A percentile compares a stretch with the other conserved stretches of the same genome.
Conservation (phyloP, 225 moss, liverwort and hornwort genomes). For the Antitrichia curtipendula region DNA sequence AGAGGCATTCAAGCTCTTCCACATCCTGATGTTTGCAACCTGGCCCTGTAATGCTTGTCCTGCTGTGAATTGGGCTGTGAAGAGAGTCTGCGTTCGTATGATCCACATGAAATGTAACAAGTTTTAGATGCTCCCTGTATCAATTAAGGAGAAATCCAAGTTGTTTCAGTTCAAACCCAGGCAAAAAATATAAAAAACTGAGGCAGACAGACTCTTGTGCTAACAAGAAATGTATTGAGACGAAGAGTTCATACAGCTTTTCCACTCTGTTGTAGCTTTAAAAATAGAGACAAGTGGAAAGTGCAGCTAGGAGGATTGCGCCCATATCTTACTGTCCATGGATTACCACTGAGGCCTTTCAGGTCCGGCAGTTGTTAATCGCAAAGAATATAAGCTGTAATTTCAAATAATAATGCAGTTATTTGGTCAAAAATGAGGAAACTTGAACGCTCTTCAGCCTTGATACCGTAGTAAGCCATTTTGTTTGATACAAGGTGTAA, state of each 20-base stretch:
- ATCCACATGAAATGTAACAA: neutral
- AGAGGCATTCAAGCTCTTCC: conserved; percentile 45
- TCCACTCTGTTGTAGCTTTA: neutral
- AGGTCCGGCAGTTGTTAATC: neutral
- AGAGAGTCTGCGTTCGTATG: neutral
- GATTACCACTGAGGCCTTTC: neutral
- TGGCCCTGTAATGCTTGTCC: neutral
- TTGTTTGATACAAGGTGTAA: neutral
- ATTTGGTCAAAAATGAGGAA: neutral
- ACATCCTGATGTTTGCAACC: conserved; percentile 6
- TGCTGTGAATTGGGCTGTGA: neutral
- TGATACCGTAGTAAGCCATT: neutral
- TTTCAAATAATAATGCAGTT: neutral
- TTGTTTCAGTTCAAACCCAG: neutral
- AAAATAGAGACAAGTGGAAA: neutral
- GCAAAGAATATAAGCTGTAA: neutral
- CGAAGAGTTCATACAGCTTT: neutral
- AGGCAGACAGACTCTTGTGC: neutral
- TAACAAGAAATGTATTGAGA: neutral
- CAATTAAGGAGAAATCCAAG: neutral
- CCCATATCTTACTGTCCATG: neutral
- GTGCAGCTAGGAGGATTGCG: no score
- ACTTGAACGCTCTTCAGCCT: neutral
- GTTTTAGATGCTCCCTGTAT: conserved; percentile 3
- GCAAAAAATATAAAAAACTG: fast-evolving